Percentiles rank a stretch among this genome's conserved stretches.
Evolutionary conservation across 805 yeast species (phyloP).

Genomic region (Metschnikowia reukaufii): DNA sequence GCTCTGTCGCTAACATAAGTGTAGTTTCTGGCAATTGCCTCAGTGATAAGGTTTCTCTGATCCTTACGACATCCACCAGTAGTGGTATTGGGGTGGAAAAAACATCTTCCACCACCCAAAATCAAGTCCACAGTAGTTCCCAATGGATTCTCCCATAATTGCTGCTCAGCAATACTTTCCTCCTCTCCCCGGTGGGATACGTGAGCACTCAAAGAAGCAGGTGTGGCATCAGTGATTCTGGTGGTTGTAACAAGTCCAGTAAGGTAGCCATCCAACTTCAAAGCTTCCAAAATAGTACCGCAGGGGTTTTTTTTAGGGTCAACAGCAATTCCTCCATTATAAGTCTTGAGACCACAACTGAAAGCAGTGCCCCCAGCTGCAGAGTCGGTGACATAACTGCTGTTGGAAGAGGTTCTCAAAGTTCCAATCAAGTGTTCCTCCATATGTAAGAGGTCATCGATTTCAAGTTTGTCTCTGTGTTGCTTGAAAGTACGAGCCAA

Average conservation of each 20-base stretch:
- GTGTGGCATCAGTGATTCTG: constrained; percentile 92
- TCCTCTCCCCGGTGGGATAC: constrained; percentile 72
- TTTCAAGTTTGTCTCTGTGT: constrained; percentile 49
- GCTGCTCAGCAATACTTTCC: constrained; percentile 82
- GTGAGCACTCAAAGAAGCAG: constrained; percentile 84
- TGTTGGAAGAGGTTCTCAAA: constrained; percentile 78
- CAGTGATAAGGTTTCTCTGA: constrained; percentile 60
- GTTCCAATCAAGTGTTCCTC: constrained; percentile 76
- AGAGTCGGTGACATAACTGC: constrained; percentile 81
- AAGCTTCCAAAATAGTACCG: constrained; percentile 84
- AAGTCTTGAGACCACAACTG: constrained; percentile 75
- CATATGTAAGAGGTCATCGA: constrained; percentile 55
- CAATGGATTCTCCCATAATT: constrained; percentile 73
- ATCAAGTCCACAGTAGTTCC: constrained; percentile 80
- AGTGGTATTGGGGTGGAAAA: constrained; percentile 56
- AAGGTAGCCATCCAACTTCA: constrained; percentile 71
- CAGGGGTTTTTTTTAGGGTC: constrained; percentile 64
- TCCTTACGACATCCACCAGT: constrained; percentile 69
- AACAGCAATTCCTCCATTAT: constrained; percentile 94
- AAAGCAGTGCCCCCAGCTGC: constrained; percentile 99
- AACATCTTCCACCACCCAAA: constrained; percentile 90
- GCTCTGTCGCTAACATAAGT: constrained; percentile 56
- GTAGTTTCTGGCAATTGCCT: constrained; percentile 58
- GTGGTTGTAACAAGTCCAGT: constrained; percentile 94
- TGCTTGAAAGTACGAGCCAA: constrained; percentile 76